Evolutionary conservation across 2,329 filamentous ascomycete genomes (phyloP).

Genomic region (Ophiosphaerella korrae): DNA sequence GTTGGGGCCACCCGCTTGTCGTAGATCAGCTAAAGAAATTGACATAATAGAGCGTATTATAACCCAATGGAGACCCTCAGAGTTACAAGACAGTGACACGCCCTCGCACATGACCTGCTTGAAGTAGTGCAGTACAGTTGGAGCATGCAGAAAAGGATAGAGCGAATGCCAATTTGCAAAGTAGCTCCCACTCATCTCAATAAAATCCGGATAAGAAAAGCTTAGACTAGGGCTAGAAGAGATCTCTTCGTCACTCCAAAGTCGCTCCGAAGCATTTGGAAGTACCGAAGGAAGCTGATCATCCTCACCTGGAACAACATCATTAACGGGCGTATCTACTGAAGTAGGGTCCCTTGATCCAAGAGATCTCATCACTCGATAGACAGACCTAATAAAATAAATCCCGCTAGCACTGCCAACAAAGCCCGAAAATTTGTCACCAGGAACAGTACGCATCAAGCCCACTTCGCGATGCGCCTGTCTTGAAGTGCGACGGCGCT

Average conservation of each 20-base stretch:
- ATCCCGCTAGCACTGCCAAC: constrained; percentile 64
- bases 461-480: constrained; percentile 50
- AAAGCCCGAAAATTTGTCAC: constrained; percentile 58
- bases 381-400: constrained; percentile 63
- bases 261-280: constrained; percentile 17
- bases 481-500: constrained; percentile 20
- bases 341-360: constrained; percentile 17
- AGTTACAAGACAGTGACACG: constrained; percentile 22
- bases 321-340: constrained; percentile 34
- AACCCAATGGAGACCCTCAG: constrained; percentile 43
- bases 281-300: constrained; percentile 52
- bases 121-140: constrained; percentile 55
- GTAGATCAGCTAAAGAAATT: constrained; percentile 59
- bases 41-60: constrained; percentile 59
- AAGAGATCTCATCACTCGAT: constrained; percentile 52
- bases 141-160: constrained; percentile 62
- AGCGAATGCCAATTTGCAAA: constrained; percentile 64
- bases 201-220: constrained; percentile 55
- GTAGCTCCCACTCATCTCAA: constrained; percentile 58
- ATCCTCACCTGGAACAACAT: constrained; percentile 63
- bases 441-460: constrained; percentile 58
- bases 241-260: constrained; percentile 44
- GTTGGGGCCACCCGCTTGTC: constrained; percentile 45
- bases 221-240: constrained; percentile 6
- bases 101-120: constrained; percentile 50